These are phyloP conservation scores for Bryoerythrophyllum caledonicum DNA, from an alignment of 225 moss, liverwort and hornwort species.

Conservation along the genomic window DNA sequence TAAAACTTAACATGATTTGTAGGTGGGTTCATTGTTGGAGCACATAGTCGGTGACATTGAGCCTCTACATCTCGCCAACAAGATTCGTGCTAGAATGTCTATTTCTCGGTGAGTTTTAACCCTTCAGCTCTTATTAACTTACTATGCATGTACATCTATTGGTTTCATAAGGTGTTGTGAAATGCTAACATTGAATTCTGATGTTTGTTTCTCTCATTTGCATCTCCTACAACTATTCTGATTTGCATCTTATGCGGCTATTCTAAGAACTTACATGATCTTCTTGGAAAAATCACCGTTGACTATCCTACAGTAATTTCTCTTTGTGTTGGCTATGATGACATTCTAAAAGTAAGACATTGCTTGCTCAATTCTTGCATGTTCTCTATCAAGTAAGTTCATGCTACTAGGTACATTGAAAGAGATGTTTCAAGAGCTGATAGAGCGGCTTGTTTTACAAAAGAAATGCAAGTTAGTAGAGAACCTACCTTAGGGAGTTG, in stretches of 20 bases:
- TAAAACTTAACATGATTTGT: too few species aligned
- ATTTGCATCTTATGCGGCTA: too few species aligned
- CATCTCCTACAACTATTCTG: too few species aligned
- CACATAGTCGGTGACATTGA: slow-evolving; percentile 93
- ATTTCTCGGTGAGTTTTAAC: slow-evolving; percentile 68
- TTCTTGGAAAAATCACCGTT: slow-evolving; percentile 83
- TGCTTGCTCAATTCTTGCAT: not conserved
- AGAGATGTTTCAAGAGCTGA: too few species aligned
- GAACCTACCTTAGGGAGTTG: too few species aligned
- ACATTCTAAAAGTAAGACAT: slow-evolving; percentile 75
- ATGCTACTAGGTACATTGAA: too few species aligned
- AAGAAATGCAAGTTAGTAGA: too few species aligned
- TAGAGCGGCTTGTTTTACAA: too few species aligned
- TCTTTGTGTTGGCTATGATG: slow-evolving; percentile 79
- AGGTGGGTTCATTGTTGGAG: too few species aligned
- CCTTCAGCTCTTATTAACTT: slow-evolving; percentile 5
- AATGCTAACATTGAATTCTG: not conserved
- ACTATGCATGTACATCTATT: not conserved
- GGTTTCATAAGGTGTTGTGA: slow-evolving; percentile 5
- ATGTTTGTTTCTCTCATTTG: slow-evolving; percentile 12
- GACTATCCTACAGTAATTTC: slow-evolving; percentile 95
- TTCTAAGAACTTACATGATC: slow-evolving; percentile 78
- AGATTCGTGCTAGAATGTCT: slow-evolving; percentile 78
- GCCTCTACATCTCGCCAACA: slow-evolving; percentile 80
- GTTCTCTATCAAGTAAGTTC: not conserved